Conservation (phyloP, 2,329 filamentous ascomycete genomes). For the Colletotrichum sp. region DNA sequence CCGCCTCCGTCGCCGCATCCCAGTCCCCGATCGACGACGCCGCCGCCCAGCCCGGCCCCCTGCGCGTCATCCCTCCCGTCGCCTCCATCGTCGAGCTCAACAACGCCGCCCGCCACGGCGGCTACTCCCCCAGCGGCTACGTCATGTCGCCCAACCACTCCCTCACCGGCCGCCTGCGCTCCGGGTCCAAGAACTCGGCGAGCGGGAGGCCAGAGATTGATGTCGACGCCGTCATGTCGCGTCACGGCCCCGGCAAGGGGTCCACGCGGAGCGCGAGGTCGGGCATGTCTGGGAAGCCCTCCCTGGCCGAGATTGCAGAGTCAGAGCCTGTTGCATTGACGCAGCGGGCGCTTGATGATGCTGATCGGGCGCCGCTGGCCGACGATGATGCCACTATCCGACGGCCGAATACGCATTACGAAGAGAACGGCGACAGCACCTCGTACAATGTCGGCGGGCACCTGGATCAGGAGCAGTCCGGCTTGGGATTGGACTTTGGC, state of each 20-base stretch:
- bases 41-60: constrained; percentile 31
- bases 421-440: background rate
- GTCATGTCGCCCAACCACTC: constrained; percentile 72
- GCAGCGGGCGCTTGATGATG: constrained; percentile 57
- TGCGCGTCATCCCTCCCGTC: constrained; percentile 51
- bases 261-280: constrained; percentile 57
- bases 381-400: constrained; percentile 41
- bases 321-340: constrained; percentile 58
- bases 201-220: constrained; percentile 45
- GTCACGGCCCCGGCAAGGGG: constrained; percentile 59
- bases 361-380: constrained; percentile 47
- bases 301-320: constrained; percentile 62
- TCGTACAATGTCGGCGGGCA: constrained; percentile 35
- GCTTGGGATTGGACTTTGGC: constrained; percentile 10
- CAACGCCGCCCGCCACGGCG: constrained; percentile 68
- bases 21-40: constrained; percentile 24
- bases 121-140: constrained; percentile 72
- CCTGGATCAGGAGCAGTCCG: constrained; percentile 25
- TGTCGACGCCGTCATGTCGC: constrained; percentile 46
- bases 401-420: constrained; percentile 22
- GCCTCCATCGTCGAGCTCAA: constrained; percentile 75
- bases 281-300: constrained; percentile 42
- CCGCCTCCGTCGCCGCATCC: constrained; percentile 43
- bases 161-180: constrained; percentile 59
- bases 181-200: constrained; percentile 56